Evolutionary conservation across 768 basidiomycete species (phyloP).

Genomic region (Lyophyllum atratum): DNA sequence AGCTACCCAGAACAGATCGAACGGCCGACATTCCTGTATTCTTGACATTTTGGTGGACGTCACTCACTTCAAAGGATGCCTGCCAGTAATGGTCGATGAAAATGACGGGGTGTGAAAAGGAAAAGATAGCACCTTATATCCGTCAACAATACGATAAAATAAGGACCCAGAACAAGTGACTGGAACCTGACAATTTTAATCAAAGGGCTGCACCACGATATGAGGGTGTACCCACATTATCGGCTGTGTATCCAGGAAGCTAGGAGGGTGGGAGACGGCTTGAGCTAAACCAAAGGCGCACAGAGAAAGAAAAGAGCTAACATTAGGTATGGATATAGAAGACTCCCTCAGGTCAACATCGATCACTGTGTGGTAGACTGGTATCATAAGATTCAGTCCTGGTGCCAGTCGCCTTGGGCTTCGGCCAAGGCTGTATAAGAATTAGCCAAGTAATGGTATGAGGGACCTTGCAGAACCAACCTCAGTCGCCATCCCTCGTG

Average conservation of each 20-base stretch:
- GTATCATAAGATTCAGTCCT: conserved; percentile 47
- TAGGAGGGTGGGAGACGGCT: conserved; percentile 5
- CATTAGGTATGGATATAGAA: conserved; percentile 46
- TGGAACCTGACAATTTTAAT: conserved; percentile 38
- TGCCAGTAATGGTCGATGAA: conserved; percentile 6
- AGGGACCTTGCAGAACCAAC: conserved; percentile 21
- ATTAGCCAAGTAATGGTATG: not conserved
- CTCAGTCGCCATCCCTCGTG: conserved; percentile 54
- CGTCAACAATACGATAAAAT: conserved; percentile 52
- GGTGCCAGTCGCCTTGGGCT: conserved; percentile 45
- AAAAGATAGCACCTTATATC: conserved; percentile 40
- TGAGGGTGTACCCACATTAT: conserved; percentile 24
- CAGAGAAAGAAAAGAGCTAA: conserved; percentile 16
- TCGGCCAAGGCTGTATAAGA: conserved; percentile 39
- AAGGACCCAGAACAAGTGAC: conserved; percentile 54
- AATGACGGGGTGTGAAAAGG: not conserved
- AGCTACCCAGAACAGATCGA: conserved; percentile 53
- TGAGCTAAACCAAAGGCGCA: not conserved
- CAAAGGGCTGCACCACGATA: not conserved
- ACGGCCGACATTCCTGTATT: conserved; percentile 57
- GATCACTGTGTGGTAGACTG: conserved; percentile 44
- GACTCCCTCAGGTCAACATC: conserved; percentile 50
- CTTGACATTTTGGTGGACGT: conserved; percentile 49
- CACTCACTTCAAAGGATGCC: conserved; percentile 52
- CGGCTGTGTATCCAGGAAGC: conserved; percentile 35